phyloP scores from a whole-genome alignment of 441 rosid genomes.

The Erodium texanum region DNA sequence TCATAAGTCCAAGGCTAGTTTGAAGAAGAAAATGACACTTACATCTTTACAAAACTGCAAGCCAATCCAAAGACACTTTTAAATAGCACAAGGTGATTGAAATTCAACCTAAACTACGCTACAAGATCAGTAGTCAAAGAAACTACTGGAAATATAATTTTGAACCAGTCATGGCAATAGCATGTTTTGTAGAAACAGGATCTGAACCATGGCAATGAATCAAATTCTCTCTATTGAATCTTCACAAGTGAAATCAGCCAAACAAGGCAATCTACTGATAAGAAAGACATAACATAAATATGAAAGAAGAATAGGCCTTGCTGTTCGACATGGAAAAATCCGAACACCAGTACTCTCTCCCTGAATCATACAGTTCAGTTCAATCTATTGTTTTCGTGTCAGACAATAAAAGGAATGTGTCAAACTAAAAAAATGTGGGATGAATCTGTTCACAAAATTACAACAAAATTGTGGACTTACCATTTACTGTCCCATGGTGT shows the following conservation, averaged over 20 bases:
- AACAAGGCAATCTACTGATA: background rate
- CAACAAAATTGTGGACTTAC: background rate
- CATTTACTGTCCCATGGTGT: background rate
- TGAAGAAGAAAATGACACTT: too few species aligned
- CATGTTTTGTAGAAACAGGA: too few species aligned
- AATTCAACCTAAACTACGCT: too few species aligned
- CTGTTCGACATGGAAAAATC: conserved; percentile 1
- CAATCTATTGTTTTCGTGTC: background rate
- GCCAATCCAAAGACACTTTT: too few species aligned
- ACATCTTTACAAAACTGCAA: too few species aligned
- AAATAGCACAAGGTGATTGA: too few species aligned
- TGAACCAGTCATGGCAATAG: too few species aligned
- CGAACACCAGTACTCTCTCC: background rate
- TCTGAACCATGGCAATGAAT: background rate
- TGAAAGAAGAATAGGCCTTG: background rate
- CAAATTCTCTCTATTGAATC: background rate
- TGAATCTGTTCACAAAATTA: background rate
- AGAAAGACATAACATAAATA: background rate
- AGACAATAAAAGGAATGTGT: background rate
- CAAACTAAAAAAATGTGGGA: background rate
- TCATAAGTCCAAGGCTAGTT: too few species aligned
- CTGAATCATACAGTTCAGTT: background rate
- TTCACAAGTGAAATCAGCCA: too few species aligned
- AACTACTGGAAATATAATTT: too few species aligned
- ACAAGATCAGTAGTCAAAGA: too few species aligned